Evolutionary conservation across 768 basidiomycete species (phyloP), one percentile per base, ranked within the genome.

Genomic region (Naganishia onofrii): DNA sequence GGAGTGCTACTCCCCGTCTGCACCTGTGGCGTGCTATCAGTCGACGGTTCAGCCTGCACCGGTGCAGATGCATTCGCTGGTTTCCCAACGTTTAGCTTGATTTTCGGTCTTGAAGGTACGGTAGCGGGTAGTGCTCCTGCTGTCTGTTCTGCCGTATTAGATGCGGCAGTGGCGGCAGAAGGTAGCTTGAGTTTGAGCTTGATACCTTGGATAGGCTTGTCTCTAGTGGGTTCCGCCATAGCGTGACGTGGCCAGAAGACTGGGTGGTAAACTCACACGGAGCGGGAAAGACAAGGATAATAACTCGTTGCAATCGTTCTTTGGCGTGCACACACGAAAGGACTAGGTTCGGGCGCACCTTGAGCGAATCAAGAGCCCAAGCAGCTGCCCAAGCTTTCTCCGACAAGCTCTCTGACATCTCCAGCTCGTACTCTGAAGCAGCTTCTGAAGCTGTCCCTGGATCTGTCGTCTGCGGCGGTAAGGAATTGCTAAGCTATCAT

Each of bases 21-120:
- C 23, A 19, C 34, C 3, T 23, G 31, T 21, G 29, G 28, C 15
- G 9, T 42, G 42, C 42, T 15, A 2, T 51, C 21, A 2, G 44
- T 28, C 21, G 42, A 2, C 3, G 38, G 12, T 53, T 21, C 4
- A n/a, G 69, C 12, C 23, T 28, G 26, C 48, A 32, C 29, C 38
- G 26, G 28, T n/a, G 44, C 0, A 19, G 42, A 12, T 6, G 68
- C 10, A 46, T 2, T 21, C 17, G 57, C 5, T 29, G 31, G 68
- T 34, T 63, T 63, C 29, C 48, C 56, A 28, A 71, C 7, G 51
- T 71, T 71, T 28, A 71, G 56, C 66, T 68, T 71, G 70, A 71
- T 66, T 36, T 71, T 71, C n/a, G 54, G 60, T 26, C 52, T 63
- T 23, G 38, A 13, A 17, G 55, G 68, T 15, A 29, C 31, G 5